Evolutionary conservation across 805 yeast species (phyloP).

Genomic region (Barnettozyma sp.): DNA sequence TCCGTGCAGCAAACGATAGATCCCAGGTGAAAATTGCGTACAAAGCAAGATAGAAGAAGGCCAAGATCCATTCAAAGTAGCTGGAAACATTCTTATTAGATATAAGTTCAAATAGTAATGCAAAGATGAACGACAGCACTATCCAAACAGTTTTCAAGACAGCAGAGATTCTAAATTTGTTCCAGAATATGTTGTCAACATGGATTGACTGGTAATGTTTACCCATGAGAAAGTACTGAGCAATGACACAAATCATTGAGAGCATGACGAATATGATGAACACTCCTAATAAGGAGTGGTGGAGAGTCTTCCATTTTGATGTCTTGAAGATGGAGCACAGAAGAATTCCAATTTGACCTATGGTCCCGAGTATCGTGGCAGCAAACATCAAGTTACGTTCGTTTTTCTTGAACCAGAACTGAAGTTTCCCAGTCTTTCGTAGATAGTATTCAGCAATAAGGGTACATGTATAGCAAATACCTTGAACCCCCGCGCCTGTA

Average conservation of each 20-base stretch:
- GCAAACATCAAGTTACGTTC: conserved; percentile 36
- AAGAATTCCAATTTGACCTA: conserved; percentile 68
- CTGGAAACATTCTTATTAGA: conserved; percentile 27
- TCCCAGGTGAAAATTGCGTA: conserved; percentile 62
- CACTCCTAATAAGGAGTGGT: conserved; percentile 60
- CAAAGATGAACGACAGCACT: conserved; percentile 55
- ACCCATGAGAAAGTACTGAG: conserved; percentile 42
- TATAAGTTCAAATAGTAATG: conserved; percentile 55
- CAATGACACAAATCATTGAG: conserved; percentile 37
- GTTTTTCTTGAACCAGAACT: conserved; percentile 33
- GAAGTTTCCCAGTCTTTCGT: conserved; percentile 46
- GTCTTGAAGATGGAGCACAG: conserved; percentile 72
- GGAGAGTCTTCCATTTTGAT: conserved; percentile 45
- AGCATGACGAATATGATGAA: conserved; percentile 65
- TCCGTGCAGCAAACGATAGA: conserved; percentile 54
- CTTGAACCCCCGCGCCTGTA: conserved; percentile 70
- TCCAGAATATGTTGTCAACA: conserved; percentile 28
- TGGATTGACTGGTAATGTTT: conserved; percentile 35
- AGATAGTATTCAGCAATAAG: conserved; percentile 56
- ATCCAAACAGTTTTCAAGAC: conserved; percentile 60
- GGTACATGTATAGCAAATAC: conserved; percentile 61
- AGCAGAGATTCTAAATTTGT: conserved; percentile 43
- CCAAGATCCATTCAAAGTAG: conserved; percentile 74
- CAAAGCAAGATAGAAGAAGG: conserved; percentile 77
- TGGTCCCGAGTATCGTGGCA: conserved; percentile 36